Evolutionary conservation across 345 rosid species (phyloP).

Genomic region (Salix purpurea): DNA sequence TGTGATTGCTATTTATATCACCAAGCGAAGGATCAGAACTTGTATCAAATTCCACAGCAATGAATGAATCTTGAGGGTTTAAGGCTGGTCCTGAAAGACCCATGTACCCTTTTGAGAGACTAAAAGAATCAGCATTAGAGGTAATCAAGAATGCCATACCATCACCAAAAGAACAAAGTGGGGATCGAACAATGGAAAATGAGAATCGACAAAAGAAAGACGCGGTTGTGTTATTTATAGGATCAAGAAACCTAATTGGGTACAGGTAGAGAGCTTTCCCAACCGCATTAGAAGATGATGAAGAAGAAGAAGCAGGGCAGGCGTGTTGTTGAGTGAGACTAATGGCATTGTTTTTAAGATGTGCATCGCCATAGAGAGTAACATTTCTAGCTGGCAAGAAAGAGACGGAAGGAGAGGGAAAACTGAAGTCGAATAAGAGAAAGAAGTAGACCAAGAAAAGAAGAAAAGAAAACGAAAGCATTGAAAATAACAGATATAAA

Average conservation of each 20-base stretch:
- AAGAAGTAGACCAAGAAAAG: conserved; percentile 36
- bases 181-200: conserved; percentile 52
- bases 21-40: conserved; percentile 46
- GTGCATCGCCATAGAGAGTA: conserved; percentile 71
- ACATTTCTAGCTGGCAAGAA: conserved; percentile 41
- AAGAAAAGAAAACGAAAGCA: conserved; percentile 10
- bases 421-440: conserved; percentile 24
- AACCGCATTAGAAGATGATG: conserved; percentile 25
- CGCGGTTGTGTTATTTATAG: conserved; percentile 39
- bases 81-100: conserved; percentile 52
- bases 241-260: conserved; percentile 60
- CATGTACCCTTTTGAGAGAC: conserved; percentile 53
- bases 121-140: conserved; percentile 60
- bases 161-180: conserved; percentile 64
- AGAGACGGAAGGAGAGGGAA: conserved; percentile 30
- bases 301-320: conserved; percentile 31
- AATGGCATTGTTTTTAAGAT: conserved; percentile 42
- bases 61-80: conserved; percentile 44
- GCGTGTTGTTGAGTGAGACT: conserved; percentile 56
- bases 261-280: conserved; percentile 59
- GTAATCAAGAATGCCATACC: conserved; percentile 80
- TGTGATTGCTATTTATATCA: conserved; percentile 58
- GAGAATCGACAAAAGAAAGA: conserved; percentile 70
- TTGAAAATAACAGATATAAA: neutral
- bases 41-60: conserved; percentile 82